A percentile compares a stretch with the other conserved stretches of the same genome.
These are phyloP conservation scores for Delitschia confertaspora DNA, from an alignment of 495 filamentous ascomycete species.

Conservation along the genomic window DNA sequence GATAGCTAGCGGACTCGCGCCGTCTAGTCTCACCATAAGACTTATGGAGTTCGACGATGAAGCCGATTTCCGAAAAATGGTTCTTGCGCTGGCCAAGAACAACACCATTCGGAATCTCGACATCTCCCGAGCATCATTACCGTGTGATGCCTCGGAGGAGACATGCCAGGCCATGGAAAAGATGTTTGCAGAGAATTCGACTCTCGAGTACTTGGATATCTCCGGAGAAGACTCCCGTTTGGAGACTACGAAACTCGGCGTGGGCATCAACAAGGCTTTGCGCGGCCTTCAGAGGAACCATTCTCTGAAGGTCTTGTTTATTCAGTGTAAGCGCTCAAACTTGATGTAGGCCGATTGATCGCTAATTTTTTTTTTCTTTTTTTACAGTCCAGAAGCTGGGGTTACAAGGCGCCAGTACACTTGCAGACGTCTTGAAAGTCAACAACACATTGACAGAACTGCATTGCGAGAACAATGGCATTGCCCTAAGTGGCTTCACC, in stretches of 20 bases:
- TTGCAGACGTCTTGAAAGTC: slow-evolving; percentile 65
- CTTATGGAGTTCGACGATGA: slow-evolving; percentile 82
- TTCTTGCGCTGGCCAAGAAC: slow-evolving; percentile 63
- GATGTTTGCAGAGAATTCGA: slow-evolving; percentile 71
- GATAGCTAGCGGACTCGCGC: slow-evolving; percentile 55
- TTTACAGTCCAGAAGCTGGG: slow-evolving; percentile 38
- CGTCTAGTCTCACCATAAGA: slow-evolving; percentile 65
- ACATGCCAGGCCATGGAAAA: slow-evolving; percentile 63
- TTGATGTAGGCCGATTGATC: too few relatives aligned
- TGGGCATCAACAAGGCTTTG: slow-evolving; percentile 69
- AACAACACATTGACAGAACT: slow-evolving; percentile 59
- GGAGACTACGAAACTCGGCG: slow-evolving; percentile 76
- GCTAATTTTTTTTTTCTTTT: not conserved
- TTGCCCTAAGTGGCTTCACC: slow-evolving; percentile 68
- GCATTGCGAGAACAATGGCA: slow-evolving; percentile 70
- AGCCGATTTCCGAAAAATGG: slow-evolving; percentile 61
- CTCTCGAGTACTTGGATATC: slow-evolving; percentile 69
- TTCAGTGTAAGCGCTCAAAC: slow-evolving; percentile 44
- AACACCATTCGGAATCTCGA: slow-evolving; percentile 69
- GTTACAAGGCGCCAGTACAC: slow-evolving; percentile 61
- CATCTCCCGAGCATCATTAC: slow-evolving; percentile 78
- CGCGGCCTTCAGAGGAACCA: slow-evolving; percentile 67
- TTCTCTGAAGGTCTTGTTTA: slow-evolving; percentile 62
- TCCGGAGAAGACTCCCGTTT: slow-evolving; percentile 84
- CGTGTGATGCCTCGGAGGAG: slow-evolving; percentile 63